Evolutionary conservation across 345 rosid species (phyloP).

Genomic region (Arabis hirsuta): DNA sequence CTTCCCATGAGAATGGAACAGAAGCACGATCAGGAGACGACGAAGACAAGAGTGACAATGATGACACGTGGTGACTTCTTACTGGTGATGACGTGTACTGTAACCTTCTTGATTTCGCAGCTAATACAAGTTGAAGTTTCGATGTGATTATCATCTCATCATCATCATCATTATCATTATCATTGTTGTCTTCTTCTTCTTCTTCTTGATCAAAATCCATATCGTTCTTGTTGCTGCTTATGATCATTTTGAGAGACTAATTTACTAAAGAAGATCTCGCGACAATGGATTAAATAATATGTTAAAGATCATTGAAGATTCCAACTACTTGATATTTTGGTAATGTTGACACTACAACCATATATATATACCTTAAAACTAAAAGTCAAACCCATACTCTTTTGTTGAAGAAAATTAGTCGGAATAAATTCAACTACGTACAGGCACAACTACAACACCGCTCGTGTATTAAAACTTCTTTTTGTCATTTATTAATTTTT

Average conservation of each 20-base stretch:
- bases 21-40: slow-evolving; percentile 57
- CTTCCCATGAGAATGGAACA: slow-evolving; percentile 86
- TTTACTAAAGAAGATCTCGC: not conserved
- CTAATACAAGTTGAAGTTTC: slow-evolving; percentile 45
- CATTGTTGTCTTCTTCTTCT: too few relatives aligned
- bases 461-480: not conserved
- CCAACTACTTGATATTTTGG: not conserved
- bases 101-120: slow-evolving; percentile 38
- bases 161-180: slow-evolving; percentile 3
- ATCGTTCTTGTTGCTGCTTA: not conserved
- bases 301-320: slow-evolving; percentile 9
- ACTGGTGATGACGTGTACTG: slow-evolving; percentile 46
- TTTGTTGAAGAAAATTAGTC: slow-evolving; percentile 36
- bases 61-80: slow-evolving; percentile 15
- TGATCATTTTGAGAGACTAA: slow-evolving; percentile 9
- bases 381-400: slow-evolving; percentile 42
- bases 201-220: slow-evolving; percentile 44
- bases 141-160: slow-evolving; percentile 34
- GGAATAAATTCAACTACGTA: slow-evolving; percentile 2
- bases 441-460: not conserved
- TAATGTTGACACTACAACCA: slow-evolving; percentile 23
- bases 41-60: slow-evolving; percentile 28
- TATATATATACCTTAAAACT: not conserved
- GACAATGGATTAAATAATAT: slow-evolving; percentile 30
- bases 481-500: not conserved